phyloP scores from a whole-genome alignment of 2,329 filamentous ascomycete genomes.

The Aspergillus fijiensis region DNA sequence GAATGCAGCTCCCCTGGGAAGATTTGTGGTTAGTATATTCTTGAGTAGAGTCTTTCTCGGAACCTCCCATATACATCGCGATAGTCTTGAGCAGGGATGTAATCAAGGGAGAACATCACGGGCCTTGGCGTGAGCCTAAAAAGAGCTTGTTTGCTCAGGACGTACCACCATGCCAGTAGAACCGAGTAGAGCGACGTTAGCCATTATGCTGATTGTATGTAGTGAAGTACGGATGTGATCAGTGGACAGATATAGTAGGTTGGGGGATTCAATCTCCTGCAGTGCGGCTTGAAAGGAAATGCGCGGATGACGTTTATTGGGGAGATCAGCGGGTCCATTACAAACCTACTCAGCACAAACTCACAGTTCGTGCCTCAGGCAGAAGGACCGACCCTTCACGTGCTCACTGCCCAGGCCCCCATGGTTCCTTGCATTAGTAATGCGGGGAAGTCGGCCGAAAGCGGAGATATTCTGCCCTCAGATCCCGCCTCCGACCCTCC shows the following conservation, averaged over 20 bases:
- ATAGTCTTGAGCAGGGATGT: not conserved
- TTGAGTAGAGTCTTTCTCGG: not conserved
- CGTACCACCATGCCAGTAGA: constrained; percentile 53
- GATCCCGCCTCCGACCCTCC: constrained; percentile 12
- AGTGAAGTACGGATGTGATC: not conserved
- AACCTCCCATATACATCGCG: not conserved
- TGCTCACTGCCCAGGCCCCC: not conserved
- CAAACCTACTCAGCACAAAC: not conserved
- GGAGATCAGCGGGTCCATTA: not conserved
- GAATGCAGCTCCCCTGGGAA: constrained; percentile 68
- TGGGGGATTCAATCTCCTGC: not conserved
- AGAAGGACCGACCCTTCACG: not conserved
- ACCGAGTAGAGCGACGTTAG: constrained; percentile 47
- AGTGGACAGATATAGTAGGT: not conserved
- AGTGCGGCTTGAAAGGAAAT: not conserved
- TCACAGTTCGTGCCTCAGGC: constrained; percentile 8
- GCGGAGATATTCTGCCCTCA: constrained; percentile 20
- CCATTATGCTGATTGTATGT: constrained; percentile 32
- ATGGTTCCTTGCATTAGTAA: constrained; percentile 14
- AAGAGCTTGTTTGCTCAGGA: constrained; percentile 1
- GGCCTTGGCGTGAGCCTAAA: not conserved
- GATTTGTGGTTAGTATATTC: constrained; percentile 19
- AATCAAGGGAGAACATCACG: not conserved
- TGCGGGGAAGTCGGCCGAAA: constrained; percentile 20
- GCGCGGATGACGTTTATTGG: constrained; percentile 10